These are phyloP conservation scores for Aspergillus vadensis DNA, from an alignment of 2,329 filamentous ascomycete species.

Conservation along the genomic window DNA sequence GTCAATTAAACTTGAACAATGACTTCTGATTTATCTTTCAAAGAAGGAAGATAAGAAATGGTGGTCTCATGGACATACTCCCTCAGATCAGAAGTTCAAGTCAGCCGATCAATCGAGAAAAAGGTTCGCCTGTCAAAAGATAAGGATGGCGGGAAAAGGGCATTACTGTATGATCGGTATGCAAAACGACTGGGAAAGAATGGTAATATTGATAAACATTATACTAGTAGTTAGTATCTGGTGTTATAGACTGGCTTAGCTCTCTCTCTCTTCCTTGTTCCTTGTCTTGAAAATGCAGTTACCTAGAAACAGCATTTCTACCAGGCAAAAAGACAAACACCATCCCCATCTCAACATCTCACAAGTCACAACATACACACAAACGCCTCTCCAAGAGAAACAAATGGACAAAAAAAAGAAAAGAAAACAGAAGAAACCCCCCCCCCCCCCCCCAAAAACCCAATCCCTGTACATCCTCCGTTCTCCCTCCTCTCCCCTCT, in stretches of 20 bases:
- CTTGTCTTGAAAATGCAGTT: not conserved
- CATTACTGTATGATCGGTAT: not conserved
- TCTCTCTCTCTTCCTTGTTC: not conserved
- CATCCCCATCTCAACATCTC: not conserved
- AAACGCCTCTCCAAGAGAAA: no score
- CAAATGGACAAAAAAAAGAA: no score
- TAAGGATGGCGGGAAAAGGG: not conserved
- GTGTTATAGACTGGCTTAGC: not conserved
- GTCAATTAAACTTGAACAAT: no score
- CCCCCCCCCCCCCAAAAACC: no score
- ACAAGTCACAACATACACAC: not conserved
- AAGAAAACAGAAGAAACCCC: no score
- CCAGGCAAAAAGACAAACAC: not conserved
- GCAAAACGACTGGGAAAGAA: not conserved
- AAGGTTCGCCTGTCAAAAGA: not conserved
- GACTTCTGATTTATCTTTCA: no score
- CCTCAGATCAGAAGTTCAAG: not conserved
- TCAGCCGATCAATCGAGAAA: not conserved
- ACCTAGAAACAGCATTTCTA: not conserved
- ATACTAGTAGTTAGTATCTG: no score
- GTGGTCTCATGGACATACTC: not conserved
- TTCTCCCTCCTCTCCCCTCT: not conserved
- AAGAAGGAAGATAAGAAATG: not conserved
- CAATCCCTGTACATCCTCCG: no score
- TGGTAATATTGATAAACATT: no score